Base-by-base conservation (phyloP, 192 early-diverging fungal species). In the Jimgerdemannia lactiflua region DNA sequence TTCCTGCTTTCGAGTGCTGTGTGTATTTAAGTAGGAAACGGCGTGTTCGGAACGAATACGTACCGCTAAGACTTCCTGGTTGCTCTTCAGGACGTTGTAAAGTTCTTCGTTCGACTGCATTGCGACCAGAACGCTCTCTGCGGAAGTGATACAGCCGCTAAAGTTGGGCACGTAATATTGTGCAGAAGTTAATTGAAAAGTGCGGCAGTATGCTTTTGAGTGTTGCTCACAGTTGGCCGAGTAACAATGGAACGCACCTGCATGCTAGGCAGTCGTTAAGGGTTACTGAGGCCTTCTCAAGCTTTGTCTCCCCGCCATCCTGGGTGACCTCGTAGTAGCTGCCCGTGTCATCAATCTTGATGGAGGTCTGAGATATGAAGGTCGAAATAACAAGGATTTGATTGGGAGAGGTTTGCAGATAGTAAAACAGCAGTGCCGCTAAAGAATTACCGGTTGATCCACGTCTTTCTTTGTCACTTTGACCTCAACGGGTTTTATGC, bases 231-330 rank as follows among this genome's bases (percentile, higher is more conserved):
- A 65, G 14, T 18, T 65, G 14, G 14, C 64, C 0, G 19, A 19
- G 19, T 65, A 18, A 14, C 64, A 19, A 18, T 14, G 64, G 66
- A 10, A 8, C 71, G 54, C 82, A 94, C 92, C 92, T 96, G 91
- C 98, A 99, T 8, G 98, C 98, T 49, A 99, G 87, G 76, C 98
- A 99, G 83, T 99, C 98, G 77, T 98, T 96, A 40, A 99, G 85
- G 40, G 93, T 91, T 65, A 98, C 97, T 7, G 85, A 86, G 3
- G 98, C 96, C 0, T 90, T 84, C 78, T 97, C 95, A 8, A 98
- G 88, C 82, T 94, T 91, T 4, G 90, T 91, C 78, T 94, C 92
- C 20, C 71, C 82, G 59, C 97, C 98, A 71, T 97, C 95, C 71
- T 90, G 87, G 39, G 90, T 88, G 7, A 98, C 96, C 83, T 99